Conservation (phyloP, 179 eudicot genomes). For the Beta corolliflora region DNA sequence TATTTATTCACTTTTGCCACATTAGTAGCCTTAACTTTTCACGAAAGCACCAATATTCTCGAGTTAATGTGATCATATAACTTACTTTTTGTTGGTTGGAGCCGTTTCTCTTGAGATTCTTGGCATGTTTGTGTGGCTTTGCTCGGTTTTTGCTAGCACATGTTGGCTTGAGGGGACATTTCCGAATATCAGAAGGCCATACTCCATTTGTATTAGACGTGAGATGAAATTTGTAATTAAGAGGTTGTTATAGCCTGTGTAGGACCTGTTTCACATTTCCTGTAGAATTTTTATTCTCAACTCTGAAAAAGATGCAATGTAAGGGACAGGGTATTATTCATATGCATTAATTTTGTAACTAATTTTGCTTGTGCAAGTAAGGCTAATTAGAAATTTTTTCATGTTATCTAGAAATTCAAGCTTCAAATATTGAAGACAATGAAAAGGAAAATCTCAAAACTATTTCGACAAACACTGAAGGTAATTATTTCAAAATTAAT, state of each 20-base stretch:
- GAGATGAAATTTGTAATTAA: background rate
- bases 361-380: too few species aligned
- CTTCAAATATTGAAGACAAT: too few species aligned
- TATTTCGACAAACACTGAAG: too few species aligned
- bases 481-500: too few species aligned
- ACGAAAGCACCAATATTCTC: conserved; percentile 10
- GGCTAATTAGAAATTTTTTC: too few species aligned
- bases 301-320: background rate
- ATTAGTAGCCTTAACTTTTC: conserved; percentile 15
- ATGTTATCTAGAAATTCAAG: too few species aligned
- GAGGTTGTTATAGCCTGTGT: background rate
- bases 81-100: conserved; percentile 32
- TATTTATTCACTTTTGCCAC: conserved; percentile 13
- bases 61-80: conserved; percentile 29
- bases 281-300: background rate
- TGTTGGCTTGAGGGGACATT: conserved; percentile 20
- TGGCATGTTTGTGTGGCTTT: conserved; percentile 17
- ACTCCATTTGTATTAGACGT: conserved; percentile 14
- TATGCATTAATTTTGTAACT: too few species aligned
- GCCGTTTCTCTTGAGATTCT: conserved; percentile 27
- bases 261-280: background rate
- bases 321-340: too few species aligned
- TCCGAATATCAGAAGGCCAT: conserved; percentile 26
- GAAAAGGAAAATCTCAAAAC: too few species aligned
- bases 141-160: conserved; percentile 31